Evolutionary conservation across 495 filamentous ascomycete species (phyloP), one percentile per base, ranked within the genome.

Genomic region (Aspergillus olivimuriae): DNA sequence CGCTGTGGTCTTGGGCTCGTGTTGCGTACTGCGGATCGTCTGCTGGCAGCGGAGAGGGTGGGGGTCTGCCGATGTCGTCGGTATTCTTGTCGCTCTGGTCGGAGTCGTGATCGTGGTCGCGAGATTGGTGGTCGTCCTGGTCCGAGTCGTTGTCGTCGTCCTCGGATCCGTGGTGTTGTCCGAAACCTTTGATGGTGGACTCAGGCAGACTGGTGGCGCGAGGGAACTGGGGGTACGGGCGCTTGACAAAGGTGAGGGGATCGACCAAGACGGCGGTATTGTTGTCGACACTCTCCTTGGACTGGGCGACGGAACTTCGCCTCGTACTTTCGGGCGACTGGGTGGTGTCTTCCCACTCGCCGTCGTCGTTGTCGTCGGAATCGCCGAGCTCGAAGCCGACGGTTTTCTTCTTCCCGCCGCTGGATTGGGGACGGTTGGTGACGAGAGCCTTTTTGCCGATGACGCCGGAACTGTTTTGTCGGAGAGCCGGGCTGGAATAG

Each of bases 281-380:
- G n/a, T n/a, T n/a, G 34, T 69, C 69, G 21, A 58, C 51, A 44
- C 63, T 68, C 12, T 65, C 65, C 43, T 61, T 66, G 15, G 61
- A 66, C 35, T 63, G 66, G 11, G 54, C 69, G 35, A 67, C 67
- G 4, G 70, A 74, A 43, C 68, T 67, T 42, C 67, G 65, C 44
- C 70, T 48, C 15, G 68, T 74, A 44, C 67, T 70, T 57, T 72
- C 66, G 28, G 70, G 70, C 16, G 70, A 74, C 51, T 74, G 70
- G n/a, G 70, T 71, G 33, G 67, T 71, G 51, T 74, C 70, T 46
- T 74, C 70, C 70, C 70, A 74, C 37, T 72, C 70, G 39, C 57
- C 66, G 45, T 69, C 66, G 56, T 68, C 68, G 56, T 60, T 61
- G 18, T 70, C n/a, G n/a, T n/a, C 64, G 28, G 67, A 64, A 33